Evolutionary conservation across 1,139 yeast genomes (phyloP), one percentile per base, ranked within the genome.

Genomic region (Hemisphaericaspora subhashii): DNA sequence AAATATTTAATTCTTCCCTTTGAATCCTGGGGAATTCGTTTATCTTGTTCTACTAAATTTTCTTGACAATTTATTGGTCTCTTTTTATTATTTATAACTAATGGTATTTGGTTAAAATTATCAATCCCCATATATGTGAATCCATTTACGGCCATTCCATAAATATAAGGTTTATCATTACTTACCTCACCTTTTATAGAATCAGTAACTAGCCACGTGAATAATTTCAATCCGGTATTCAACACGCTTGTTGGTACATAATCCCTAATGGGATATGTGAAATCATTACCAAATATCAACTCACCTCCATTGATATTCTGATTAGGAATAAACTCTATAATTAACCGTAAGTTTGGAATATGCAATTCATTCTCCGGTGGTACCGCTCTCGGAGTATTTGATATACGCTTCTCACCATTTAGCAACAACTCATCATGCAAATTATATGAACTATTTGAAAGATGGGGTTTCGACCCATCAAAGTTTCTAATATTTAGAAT

Each of bases 221-320:
- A 57, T 62, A 78, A 50, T 74, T 86, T 67, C 63, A 81, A 57
- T 1, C 77, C 78, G 0, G 76, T 68, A 4, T 69, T 51, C 35
- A 72, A 53, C 21, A 72, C 48, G 0, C 72, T 53, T 1, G 72
- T 60, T 3, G 92, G 92, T 10, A 84, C 72, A 41, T 71, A 68
- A 41, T 81, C 82, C 31, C 71, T 64, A 31, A 84, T 76, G 1
- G 88, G 83, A 23, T 68, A 60, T 16, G 72, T 77, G 55, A 82
- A 81, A 53, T 84, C 90, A 52, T 84, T 84, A 1, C 90, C 90
- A 62, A 80, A 83, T 11, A 79, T 48, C 37, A 83, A 60, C 12
- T 72, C 72, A 33, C 74, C 66, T 1, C 86, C 87, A 24, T 54
- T 52, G 14, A 80, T 67, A 24, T 68, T 64, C 13, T 45, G 42